Base-by-base conservation (phyloP, 2,329 filamentous ascomycete species). In the Exophiala alcalophila region DNA sequence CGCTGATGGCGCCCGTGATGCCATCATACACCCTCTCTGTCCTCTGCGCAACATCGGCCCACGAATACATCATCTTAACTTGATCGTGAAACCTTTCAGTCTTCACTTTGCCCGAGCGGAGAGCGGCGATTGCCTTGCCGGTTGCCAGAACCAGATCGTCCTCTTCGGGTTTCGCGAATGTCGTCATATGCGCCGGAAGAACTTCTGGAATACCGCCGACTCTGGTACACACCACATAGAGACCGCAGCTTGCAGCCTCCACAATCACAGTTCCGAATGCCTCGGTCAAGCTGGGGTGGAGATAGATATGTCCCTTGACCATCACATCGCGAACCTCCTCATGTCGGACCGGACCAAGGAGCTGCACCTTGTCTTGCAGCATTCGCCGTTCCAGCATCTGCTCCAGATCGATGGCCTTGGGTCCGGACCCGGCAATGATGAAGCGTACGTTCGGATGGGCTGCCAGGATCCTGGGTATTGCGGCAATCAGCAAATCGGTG, bases 241-340 rank as follows among this genome's bases (percentile, higher is more conserved):
- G 70, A 1, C 94, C 94, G 60, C 92, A 98, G 53, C 85, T 92
- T 20, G 92, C 92, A 5, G 92, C 92, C 66, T 98, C 92, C 20
- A 98, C 94, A 42, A 98, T 91, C 50, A 98, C 92, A 0, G 92
- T 98, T 15, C 92, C 92, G 58, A 98, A 98, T 0, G 92, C 92
- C 65, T 98, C 92, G 0, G 92, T 98, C 33, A 98, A 73, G 43
- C 86, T 94, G 0, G 92, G 92, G 60, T 97, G 90, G 1, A 98
- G 79, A 61, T 97, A 97, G 52, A 98, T 94, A 61, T 98, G 90
- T 0, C 92, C 92, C 40, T 87, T 81, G 12, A 96, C 84, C 92
- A 98, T 98, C 50, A 98, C 90, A 61, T 97, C 88, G 52, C 92
- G 83, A 11, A 98, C 92, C 59, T 97, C 89, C 61, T 98, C 94